These are phyloP conservation scores for Leccinum barrowsii DNA, from an alignment of 768 basidiomycete genomes.

Conservation along the genomic window DNA sequence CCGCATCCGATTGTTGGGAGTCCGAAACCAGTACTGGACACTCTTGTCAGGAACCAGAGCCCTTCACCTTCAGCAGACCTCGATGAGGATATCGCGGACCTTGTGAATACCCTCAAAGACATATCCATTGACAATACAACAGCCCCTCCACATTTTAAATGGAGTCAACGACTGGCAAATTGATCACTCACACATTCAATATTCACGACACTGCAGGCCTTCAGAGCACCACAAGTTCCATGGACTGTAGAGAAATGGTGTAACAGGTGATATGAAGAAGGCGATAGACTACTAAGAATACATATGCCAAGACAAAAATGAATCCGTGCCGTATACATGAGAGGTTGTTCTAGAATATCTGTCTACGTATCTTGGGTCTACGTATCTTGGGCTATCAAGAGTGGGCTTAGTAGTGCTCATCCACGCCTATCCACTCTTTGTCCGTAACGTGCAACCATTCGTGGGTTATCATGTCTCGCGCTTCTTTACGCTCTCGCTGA, in stretches of 20 bases:
- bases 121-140: constrained; percentile 10
- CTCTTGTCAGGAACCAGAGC: background rate
- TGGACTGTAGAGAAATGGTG: background rate
- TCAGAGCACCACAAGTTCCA: background rate
- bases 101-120: constrained; percentile 11
- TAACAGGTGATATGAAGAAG: background rate
- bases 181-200: background rate
- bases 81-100: constrained; percentile 4
- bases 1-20: constrained; percentile 1
- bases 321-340: constrained; percentile 1
- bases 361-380: constrained; percentile 13
- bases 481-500: constrained; percentile 62
- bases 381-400: constrained; percentile 3
- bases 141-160: background rate
- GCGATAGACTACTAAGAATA: background rate
- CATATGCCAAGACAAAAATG: constrained; percentile 4
- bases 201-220: background rate
- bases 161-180: background rate
- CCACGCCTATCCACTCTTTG: constrained; percentile 25
- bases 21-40: background rate
- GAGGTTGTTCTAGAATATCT: constrained; percentile 2
- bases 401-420: constrained; percentile 24
- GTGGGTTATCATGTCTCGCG: constrained; percentile 71
- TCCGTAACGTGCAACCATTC: constrained; percentile 59
- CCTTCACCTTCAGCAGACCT: background rate